Evolutionary conservation across 192 early-diverging fungal species (phyloP).

Genomic region (Coemansia guatemalensis): DNA sequence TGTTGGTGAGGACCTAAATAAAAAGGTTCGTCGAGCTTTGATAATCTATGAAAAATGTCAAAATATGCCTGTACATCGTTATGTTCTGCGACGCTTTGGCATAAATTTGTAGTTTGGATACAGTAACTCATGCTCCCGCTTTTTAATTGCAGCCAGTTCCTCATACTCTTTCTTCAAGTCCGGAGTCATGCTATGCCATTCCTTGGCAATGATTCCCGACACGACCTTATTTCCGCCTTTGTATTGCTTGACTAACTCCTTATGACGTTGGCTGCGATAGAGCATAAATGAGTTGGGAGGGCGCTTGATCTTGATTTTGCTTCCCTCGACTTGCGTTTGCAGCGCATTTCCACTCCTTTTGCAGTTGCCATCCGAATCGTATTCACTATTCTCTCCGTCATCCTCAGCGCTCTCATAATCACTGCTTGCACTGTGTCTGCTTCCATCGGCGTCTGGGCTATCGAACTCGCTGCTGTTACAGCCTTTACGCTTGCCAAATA

Average conservation of each 20-base stretch:
- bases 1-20: not conserved
- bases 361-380: not conserved
- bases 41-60: not conserved
- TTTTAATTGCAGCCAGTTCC: conserved; percentile 41
- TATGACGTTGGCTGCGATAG: conserved; percentile 47
- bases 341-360: not conserved
- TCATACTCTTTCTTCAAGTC: conserved; percentile 35
- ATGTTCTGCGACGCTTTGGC: conserved; percentile 39
- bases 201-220: conserved; percentile 44
- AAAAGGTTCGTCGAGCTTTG: not conserved
- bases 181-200: conserved; percentile 38
- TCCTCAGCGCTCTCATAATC: conserved; percentile 6
- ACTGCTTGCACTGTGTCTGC: not conserved
- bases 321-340: conserved; percentile 29
- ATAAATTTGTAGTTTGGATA: conserved; percentile 55
- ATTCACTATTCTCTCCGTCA: conserved; percentile 3
- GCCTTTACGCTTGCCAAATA: conserved; percentile 38
- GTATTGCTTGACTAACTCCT: conserved; percentile 43
- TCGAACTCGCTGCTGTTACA: not conserved
- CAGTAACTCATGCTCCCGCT: conserved; percentile 48
- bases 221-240: conserved; percentile 52
- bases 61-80: not conserved
- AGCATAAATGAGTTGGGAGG: conserved; percentile 55
- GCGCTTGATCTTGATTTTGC: conserved; percentile 47
- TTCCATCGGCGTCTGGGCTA: conserved; percentile 10